Base-by-base conservation (phyloP, 306 rosid genomes). In the Pterocarpus santalinus region DNA sequence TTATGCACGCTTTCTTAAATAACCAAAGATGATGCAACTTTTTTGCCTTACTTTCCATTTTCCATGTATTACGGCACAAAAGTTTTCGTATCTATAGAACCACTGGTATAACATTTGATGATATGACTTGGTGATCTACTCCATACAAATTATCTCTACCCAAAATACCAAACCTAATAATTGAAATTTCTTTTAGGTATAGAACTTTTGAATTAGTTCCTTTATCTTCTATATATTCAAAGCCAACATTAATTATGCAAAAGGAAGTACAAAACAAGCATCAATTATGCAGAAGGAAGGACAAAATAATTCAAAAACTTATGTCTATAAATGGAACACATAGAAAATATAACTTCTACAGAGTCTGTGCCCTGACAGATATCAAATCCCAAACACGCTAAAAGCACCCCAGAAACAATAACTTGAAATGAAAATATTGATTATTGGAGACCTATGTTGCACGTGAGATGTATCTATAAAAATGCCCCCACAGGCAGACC, bases 371-470 rank as follows among this genome's bases (percentile, higher is more conserved):
- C 34, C 36, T 39, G 22, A 84, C 55, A 80, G 55, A 72, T 55
- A 22, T 55, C 58, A 85, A 80, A 76, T 41, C 49, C 70, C 8
- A 14, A 74, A 79, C 57, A 83, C 71, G 51, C 61, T 70, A 69
- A 80, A 39, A 63, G 65, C 39, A 63, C 69, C 28, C 28, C 1
- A 22, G 28, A 22, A 22, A 22, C 28, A 22, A 22, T 22, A 22
- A 22, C 0, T 22, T 22, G 28, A 22, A 22, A 22, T 22, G 28
- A 22, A 22, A 22, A 22, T 22, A 22, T 22, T 22, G 28, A 22
- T 22, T 22, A 22, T 22, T 22, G 28, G 28, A 22, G 28, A 22
- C 28, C 28, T 22, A 22, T 22, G 28, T 22, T 22, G 28, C 28
- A 22, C 28, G 28, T 22, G 28, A 22, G 28, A 22, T 22, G 28